Evolutionary conservation across 352 stramenopile species (phyloP), one percentile per base, ranked within the genome.

Genomic region (Pythium chondricola): DNA sequence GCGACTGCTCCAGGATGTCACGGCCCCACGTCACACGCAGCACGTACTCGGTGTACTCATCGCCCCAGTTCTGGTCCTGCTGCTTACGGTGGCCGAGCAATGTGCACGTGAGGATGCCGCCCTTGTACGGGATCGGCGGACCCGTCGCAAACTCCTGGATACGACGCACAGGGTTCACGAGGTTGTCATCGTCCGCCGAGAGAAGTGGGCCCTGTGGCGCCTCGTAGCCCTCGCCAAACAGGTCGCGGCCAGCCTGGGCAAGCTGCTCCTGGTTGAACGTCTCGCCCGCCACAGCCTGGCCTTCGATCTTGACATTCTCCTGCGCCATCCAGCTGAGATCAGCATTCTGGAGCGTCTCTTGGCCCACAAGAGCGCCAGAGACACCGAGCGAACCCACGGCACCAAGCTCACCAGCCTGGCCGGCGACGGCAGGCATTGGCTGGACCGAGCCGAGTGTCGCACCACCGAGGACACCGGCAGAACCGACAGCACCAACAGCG

Each of bases 31-130:
- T 94, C 45, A 89, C 73, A 61, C 83, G 83, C 48, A 94, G 46
- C 26, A 94, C 83, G 45, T 94, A 94, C 62, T 94, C 83, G 3
- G 83, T 93, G 74, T 94, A 94, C 67, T 94, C 83, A 31, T 93
- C 83, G 30, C 83, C 83, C 81, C 81, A 94, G 68, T 93, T 94
- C 50, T 92, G 78, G 38, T 94, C 81, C 61, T 94, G 83, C 49
- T 88, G 72, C 65, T 93, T 94, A 37, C 83, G 81, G 61, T 93
- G 81, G 17, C 83, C 83, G 6, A 95, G 67, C 74, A 95, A 88
- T 45, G 83, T 95, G 67, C 79, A 91, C 52, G 83, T 93, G 35
- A 95, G 63, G 54, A 95, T 93, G 17, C 83, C 83, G 32, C 83
- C 83, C 75, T 95, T 95, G 75, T 90, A 95, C 42, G 83, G 83